Conservation (phyloP, 805 yeast species). For the Komagataella pastoris region DNA sequence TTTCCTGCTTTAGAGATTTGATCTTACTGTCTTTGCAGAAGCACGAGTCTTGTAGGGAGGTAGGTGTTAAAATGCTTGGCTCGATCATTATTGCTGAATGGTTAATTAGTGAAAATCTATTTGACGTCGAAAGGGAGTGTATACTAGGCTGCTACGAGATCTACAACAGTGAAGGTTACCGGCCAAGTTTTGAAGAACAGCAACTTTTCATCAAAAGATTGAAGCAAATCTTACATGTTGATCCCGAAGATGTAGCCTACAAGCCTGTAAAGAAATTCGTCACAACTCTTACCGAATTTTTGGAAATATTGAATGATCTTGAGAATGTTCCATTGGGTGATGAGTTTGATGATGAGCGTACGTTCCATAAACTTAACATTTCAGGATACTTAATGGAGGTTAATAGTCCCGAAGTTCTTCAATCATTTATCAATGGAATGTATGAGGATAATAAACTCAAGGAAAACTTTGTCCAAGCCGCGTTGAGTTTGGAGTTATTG, state of each 20-base stretch:
- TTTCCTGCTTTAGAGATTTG: constrained; percentile 48
- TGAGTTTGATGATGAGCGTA: constrained; percentile 80
- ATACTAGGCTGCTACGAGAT: constrained; percentile 49
- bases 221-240: constrained; percentile 35
- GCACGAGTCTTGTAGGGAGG: constrained; percentile 42
- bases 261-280: constrained; percentile 34
- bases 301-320: constrained; percentile 52
- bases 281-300: constrained; percentile 43
- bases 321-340: constrained; percentile 66
- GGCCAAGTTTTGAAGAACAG: constrained; percentile 44
- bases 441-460: constrained; percentile 48
- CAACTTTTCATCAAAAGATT: constrained; percentile 35
- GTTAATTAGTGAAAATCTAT: constrained; percentile 38
- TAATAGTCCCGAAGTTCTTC: constrained; percentile 66
- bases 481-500: constrained; percentile 61
- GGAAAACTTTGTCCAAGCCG: constrained; percentile 68
- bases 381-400: constrained; percentile 68
- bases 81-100: constrained; percentile 57
- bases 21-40: constrained; percentile 58
- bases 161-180: constrained; percentile 41
- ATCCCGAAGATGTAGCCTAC: constrained; percentile 53
- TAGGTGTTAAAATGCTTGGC: constrained; percentile 60
- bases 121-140: constrained; percentile 51
- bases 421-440: constrained; percentile 66
- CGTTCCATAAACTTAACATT: constrained; percentile 65